Conservation (phyloP, 2,329 filamentous ascomycete genomes). For the Aspergillus carbonarius region DNA sequence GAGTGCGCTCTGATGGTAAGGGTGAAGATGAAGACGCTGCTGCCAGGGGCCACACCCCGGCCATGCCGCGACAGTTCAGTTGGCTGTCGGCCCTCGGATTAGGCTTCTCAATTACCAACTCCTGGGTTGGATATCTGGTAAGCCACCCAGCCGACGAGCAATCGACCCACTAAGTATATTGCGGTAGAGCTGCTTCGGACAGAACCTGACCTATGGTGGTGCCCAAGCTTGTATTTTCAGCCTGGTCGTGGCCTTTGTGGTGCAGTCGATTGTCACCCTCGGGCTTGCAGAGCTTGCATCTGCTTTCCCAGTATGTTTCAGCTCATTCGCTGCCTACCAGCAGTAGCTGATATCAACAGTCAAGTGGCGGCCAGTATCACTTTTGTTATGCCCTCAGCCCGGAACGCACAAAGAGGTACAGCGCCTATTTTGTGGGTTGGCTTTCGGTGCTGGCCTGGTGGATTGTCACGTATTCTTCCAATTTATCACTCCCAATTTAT, state of each 20-base stretch:
- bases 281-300: constrained; percentile 27
- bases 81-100: constrained; percentile 1
- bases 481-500: no score
- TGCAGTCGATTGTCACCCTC: constrained; percentile 22
- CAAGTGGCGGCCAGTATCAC: constrained; percentile 21
- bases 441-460: constrained; percentile 20
- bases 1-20: neutral
- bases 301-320: constrained; percentile 21
- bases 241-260: constrained; percentile 20
- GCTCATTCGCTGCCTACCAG: neutral
- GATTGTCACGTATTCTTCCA: constrained; percentile 6
- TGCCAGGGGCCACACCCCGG: neutral
- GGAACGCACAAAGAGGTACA: constrained; percentile 4
- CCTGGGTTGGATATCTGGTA: constrained; percentile 7
- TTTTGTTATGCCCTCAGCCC: constrained; percentile 23
- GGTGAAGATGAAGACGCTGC: no score
- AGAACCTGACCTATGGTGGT: constrained; percentile 16
- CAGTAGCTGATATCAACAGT: neutral
- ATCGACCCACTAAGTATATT: neutral
- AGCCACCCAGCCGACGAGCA: no score
- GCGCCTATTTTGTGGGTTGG: constrained; percentile 21
- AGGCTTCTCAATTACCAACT: constrained; percentile 6
- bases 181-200: constrained; percentile 10
- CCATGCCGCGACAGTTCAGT: constrained; percentile 3
- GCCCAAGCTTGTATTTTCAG: constrained; percentile 21